Evolutionary conservation across 2,329 filamentous ascomycete species (phyloP), one percentile per base, ranked within the genome.

Genomic region (Oidium heveae): DNA sequence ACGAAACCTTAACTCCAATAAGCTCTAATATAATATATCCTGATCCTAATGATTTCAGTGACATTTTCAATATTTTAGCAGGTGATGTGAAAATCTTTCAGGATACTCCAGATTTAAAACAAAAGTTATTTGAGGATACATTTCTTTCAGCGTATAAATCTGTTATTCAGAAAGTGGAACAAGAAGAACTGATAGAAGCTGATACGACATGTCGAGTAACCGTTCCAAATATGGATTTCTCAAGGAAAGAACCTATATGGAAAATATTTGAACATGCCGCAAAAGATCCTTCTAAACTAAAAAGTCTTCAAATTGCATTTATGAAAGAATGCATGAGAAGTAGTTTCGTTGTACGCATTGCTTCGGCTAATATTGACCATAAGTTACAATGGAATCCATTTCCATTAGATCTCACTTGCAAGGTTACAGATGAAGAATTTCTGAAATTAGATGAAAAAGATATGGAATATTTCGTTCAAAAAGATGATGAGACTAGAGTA

Each of bases 351-450:
- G 37, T 57, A 12, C 76, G 73, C 72, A 63, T 61, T 56, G 67
- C 67, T 4, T 56, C 67, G 16, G 47, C 4, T 65, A 65, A 5
- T 66, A 64, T 50, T 57, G 70, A 4, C 67, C 72, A 36, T 61
- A 62, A 65, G 2, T 58, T 77, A 12, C 64, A 59, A 4, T 77
- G 73, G 73, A 63, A 57, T 28, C 70, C 73, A 2, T 74, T 76
- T 54, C 65, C 59, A 12, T 28, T 55, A 20, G 49, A 56, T 34
- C 20, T 68, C 2, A 65, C 68, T n/a, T 59, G 70, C 0, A 66
- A 61, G 2, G 65, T 66, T 7, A 58, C 67, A 0, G 65, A 70
- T 7, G 58, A 67, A 0, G 65, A 70, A 15, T 68, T 70, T 52
- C 59, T 72, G 4, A 65, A 68, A 39, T 67, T 68, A 18, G 67